Conservation (phyloP, 306 rosid species). For the Inga leiocalycina region DNA sequence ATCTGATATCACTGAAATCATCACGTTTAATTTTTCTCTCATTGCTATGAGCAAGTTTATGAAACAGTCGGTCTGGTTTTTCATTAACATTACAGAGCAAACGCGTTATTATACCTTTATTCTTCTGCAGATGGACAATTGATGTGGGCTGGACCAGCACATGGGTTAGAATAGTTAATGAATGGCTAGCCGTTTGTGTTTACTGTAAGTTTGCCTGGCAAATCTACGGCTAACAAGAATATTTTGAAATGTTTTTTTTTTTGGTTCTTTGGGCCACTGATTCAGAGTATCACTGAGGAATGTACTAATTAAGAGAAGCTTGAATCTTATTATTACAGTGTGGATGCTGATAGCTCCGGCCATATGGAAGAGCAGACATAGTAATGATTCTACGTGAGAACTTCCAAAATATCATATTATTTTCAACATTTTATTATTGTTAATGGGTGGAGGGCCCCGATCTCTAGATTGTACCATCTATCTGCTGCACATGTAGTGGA, state of each 20-base stretch:
- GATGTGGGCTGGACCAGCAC: constrained; percentile 98
- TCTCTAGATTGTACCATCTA: constrained; percentile 21
- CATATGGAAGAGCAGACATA: constrained; percentile 63
- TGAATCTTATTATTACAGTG: constrained; percentile 52
- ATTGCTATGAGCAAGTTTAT: background rate
- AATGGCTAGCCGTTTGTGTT: constrained; percentile 93
- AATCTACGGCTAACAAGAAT: background rate
- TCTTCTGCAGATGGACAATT: constrained; percentile 80
- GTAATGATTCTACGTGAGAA: constrained; percentile 45
- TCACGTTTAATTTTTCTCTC: background rate
- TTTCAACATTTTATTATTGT: constrained; percentile 12
- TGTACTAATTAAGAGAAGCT: background rate
- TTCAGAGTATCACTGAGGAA: background rate
- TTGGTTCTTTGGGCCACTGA: background rate
- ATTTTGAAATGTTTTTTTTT: background rate
- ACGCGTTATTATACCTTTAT: background rate
- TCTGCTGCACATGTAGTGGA: constrained; percentile 25
- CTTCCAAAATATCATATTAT: background rate
- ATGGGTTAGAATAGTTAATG: constrained; percentile 94
- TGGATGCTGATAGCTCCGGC: constrained; percentile 91
- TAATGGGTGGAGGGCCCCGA: constrained; percentile 18
- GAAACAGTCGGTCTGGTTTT: background rate
- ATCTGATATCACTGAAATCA: background rate
- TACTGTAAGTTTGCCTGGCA: constrained; percentile 64
- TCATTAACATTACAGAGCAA: constrained; percentile 1